Conservation (phyloP, 2,329 filamentous ascomycete genomes). For the Neonectria sp. region DNA sequence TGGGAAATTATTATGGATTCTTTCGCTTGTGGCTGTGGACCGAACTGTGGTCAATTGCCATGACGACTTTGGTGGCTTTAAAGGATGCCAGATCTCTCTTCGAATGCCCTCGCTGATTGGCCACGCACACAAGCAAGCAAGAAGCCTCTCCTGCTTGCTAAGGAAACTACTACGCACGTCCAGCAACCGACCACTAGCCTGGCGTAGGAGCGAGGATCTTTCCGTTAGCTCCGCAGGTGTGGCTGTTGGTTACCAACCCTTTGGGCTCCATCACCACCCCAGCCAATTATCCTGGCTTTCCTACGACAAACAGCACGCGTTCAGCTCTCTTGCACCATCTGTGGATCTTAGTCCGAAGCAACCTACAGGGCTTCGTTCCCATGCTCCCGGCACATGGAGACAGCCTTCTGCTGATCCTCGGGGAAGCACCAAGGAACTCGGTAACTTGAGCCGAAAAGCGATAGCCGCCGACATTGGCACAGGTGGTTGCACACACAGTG, state of each 20-base stretch:
- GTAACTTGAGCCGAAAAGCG: too few species aligned
- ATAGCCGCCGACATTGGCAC: too few species aligned
- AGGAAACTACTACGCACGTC: background rate
- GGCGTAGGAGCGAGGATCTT: constrained; percentile 38
- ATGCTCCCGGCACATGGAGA: background rate
- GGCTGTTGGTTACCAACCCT: constrained; percentile 43
- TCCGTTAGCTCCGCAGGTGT: constrained; percentile 36
- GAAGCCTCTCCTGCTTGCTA: constrained; percentile 6
- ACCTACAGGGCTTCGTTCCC: constrained; percentile 1
- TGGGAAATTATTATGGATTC: background rate
- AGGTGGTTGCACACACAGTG: too few species aligned
- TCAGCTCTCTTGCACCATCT: constrained; percentile 18
- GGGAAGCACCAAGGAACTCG: background rate
- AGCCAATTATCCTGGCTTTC: constrained; percentile 6
- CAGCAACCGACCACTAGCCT: constrained; percentile 19
- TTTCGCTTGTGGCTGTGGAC: constrained; percentile 11
- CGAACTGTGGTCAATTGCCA: constrained; percentile 5
- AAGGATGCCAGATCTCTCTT: constrained; percentile 8
- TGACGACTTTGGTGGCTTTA: constrained; percentile 13
- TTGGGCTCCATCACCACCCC: constrained; percentile 32
- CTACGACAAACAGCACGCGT: constrained; percentile 10
- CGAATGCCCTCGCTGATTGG: constrained; percentile 14
- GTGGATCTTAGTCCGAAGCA: constrained; percentile 8
- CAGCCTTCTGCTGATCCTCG: background rate
- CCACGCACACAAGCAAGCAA: background rate